A percentile compares a stretch with the other conserved stretches of the same genome.
These are phyloP conservation scores for Coniochaeta sp. DNA, from an alignment of 2,329 filamentous ascomycete genomes.

Conservation along the genomic window DNA sequence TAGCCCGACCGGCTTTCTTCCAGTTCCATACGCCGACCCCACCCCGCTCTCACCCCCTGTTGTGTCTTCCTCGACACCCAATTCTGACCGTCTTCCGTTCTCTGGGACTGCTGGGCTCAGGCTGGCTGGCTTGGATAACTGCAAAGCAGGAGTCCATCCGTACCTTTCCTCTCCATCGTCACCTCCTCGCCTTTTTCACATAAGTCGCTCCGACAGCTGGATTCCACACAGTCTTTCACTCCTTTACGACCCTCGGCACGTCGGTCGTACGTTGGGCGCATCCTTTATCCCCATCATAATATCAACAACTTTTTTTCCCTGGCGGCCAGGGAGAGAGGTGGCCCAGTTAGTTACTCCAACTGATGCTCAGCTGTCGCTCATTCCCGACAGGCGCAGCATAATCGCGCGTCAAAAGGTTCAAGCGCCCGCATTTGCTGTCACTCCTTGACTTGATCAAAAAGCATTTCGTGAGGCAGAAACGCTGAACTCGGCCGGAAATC, in stretches of 20 bases:
- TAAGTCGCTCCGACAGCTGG: neutral
- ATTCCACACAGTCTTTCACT: neutral
- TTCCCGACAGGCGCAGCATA: conserved; percentile 32
- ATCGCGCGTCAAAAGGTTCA: conserved; percentile 36
- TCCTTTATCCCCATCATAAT: neutral
- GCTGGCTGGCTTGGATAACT: neutral
- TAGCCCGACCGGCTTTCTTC: neutral
- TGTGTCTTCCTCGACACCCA: neutral
- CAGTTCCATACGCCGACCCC: neutral
- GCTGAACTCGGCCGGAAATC: neutral
- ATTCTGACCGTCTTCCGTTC: neutral
- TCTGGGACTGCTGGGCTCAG: neutral
- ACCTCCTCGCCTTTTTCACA: neutral
- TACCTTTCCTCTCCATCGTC: neutral
- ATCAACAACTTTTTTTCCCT: neutral
- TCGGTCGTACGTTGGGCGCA: neutral
- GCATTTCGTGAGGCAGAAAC: neutral
- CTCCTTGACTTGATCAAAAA: neutral
- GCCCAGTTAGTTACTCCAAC: neutral
- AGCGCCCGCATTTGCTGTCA: conserved; percentile 22
- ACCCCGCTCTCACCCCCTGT: neutral
- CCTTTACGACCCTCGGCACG: neutral
- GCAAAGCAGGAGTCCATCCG: neutral
- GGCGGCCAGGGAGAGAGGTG: neutral
- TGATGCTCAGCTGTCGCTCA: conserved; percentile 9